Percentiles rank a stretch among this genome's conserved stretches.
phyloP scores from a whole-genome alignment of 768 basidiomycete species.

The Amanita molliuscula region DNA sequence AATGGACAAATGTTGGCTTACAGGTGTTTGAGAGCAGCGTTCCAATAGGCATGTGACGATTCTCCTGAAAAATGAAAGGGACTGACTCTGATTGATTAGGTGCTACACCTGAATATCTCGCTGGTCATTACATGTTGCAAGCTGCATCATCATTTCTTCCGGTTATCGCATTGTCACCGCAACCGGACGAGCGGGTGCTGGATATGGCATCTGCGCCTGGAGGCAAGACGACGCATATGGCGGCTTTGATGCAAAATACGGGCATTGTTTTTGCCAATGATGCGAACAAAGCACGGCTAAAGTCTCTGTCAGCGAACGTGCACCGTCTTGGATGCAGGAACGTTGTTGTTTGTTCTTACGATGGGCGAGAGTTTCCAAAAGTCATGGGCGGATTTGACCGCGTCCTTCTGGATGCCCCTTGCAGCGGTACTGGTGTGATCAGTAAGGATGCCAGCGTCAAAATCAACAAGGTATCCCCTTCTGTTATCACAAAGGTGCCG shows the following conservation, averaged over 20 bases:
- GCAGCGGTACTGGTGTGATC: slow-evolving; percentile 97
- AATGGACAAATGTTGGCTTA: slow-evolving; percentile 99
- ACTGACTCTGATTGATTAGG: slow-evolving; percentile 31
- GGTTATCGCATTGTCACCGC: slow-evolving; percentile 89
- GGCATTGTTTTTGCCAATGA: slow-evolving; percentile 98
- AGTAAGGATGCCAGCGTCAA: slow-evolving; percentile 97
- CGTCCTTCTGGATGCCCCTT: slow-evolving; percentile 95
- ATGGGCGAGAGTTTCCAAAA: slow-evolving; percentile 95
- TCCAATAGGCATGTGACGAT: slow-evolving; percentile 57
- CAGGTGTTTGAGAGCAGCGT: slow-evolving; percentile 96
- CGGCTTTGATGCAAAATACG: slow-evolving; percentile 94
- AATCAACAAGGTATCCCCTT: slow-evolving; percentile 76
- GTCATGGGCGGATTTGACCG: slow-evolving; percentile 98
- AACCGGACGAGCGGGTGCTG: slow-evolving; percentile 86
- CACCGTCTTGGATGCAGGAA: slow-evolving; percentile 98
- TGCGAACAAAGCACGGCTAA: slow-evolving; percentile 86
- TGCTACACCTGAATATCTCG: slow-evolving; percentile 97
- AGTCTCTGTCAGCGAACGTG: slow-evolving; percentile 93
- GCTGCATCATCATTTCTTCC: slow-evolving; percentile 99
- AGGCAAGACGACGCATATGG: slow-evolving; percentile 96
- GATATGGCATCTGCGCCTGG: slow-evolving; percentile 99
- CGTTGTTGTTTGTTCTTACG: slow-evolving; percentile 93
- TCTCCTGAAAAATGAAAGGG: neutral
- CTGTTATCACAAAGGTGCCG: neutral
- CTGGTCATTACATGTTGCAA: slow-evolving; percentile 99